These are phyloP conservation scores for Ilex paraguariensis DNA, from an alignment of 305 asterid genomes.

Conservation along the genomic window DNA sequence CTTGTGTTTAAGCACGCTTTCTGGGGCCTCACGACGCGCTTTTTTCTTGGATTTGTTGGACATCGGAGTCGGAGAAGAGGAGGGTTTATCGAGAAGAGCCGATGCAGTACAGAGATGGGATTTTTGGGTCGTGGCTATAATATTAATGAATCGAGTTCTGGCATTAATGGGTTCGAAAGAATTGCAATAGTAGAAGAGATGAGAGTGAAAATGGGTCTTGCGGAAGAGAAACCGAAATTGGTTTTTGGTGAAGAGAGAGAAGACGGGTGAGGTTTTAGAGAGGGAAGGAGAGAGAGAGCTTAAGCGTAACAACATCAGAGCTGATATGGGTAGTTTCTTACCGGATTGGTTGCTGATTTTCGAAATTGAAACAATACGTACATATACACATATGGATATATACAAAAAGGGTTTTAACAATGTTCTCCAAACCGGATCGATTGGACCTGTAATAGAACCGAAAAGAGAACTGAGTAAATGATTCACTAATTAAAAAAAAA, in stretches of 20 bases:
- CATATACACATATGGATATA: too few relatives aligned
- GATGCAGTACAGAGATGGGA: slow-evolving; percentile 37
- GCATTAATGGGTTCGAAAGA: slow-evolving; percentile 20
- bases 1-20: slow-evolving; percentile 44
- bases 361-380: not conserved
- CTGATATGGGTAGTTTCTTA: not conserved
- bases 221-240: slow-evolving; percentile 7
- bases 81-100: slow-evolving; percentile 31
- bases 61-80: slow-evolving; percentile 1
- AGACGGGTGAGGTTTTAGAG: slow-evolving; percentile 3
- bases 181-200: slow-evolving; percentile 18
- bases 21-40: slow-evolving; percentile 49
- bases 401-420: too few relatives aligned
- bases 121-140: slow-evolving; percentile 32
- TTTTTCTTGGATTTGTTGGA: slow-evolving; percentile 35
- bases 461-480: too few relatives aligned
- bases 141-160: slow-evolving; percentile 15
- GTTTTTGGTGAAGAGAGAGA: slow-evolving; percentile 19
- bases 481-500: too few relatives aligned
- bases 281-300: not conserved
- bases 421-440: too few relatives aligned
- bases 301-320: not conserved
- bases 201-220: slow-evolving; percentile 14
- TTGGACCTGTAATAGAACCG: too few relatives aligned
- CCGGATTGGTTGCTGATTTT: not conserved